Percentiles rank a stretch among this genome's conserved stretches.
phyloP scores from a whole-genome alignment of 2,329 filamentous ascomycete genomes.

The Xylaria sp. region DNA sequence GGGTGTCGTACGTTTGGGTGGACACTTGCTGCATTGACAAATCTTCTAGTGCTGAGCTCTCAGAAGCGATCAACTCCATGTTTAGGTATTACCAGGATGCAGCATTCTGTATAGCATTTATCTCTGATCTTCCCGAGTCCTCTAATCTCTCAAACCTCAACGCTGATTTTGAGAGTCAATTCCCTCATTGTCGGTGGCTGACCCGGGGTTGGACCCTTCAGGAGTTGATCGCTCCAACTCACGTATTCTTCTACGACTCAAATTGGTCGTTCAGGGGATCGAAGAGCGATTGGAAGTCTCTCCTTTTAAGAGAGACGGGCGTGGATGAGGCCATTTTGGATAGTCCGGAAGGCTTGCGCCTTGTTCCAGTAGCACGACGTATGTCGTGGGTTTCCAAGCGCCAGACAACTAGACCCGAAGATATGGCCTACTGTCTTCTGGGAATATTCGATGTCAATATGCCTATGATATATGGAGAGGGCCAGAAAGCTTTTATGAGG shows the following conservation, averaged over 20 bases:
- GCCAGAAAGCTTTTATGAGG: constrained; percentile 10
- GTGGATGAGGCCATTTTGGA: constrained; percentile 10
- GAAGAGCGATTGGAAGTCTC: constrained; percentile 4
- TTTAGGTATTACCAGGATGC: constrained; percentile 11
- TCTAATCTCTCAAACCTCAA: not conserved
- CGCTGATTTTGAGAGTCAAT: not conserved
- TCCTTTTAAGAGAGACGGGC: constrained; percentile 8
- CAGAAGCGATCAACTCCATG: too few species aligned
- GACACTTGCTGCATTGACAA: constrained; percentile 24
- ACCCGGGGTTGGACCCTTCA: too few species aligned
- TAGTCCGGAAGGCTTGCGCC: not conserved
- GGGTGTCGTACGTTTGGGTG: constrained; percentile 14
- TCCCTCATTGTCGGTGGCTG: constrained; percentile 10
- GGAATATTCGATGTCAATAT: constrained; percentile 10
- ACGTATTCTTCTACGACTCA: constrained; percentile 6
- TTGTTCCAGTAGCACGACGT: constrained; percentile 3
- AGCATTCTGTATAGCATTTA: constrained; percentile 7
- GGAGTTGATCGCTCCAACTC: constrained; percentile 8
- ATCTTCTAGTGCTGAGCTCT: constrained; percentile 18
- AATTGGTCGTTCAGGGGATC: constrained; percentile 8
- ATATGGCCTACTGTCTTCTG: constrained; percentile 17
- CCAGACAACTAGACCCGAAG: constrained; percentile 6
- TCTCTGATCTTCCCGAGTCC: constrained; percentile 6
- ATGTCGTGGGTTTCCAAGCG: constrained; percentile 15
- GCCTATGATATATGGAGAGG: constrained; percentile 12